Evolutionary conservation across 177 flowering plant species (phyloP).

Genomic region (Tripterygium wilfordii): DNA sequence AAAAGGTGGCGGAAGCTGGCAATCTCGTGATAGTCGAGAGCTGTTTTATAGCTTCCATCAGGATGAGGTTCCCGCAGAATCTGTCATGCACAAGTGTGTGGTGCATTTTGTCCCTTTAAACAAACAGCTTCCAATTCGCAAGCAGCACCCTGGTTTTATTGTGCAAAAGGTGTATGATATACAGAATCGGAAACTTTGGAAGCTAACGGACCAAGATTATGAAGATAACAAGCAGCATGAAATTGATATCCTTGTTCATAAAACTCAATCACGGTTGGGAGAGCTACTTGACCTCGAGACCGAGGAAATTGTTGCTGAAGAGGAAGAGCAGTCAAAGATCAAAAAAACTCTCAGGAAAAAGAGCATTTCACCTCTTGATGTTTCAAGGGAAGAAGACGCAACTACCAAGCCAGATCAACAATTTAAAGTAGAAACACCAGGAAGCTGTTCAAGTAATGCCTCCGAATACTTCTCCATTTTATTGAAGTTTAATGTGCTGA

Average conservation of each 20-base stretch:
- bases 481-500: constrained; percentile 47
- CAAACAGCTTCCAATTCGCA: constrained; percentile 77
- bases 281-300: constrained; percentile 75
- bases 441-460: constrained; percentile 45
- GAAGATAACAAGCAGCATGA: constrained; percentile 82
- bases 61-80: constrained; percentile 94
- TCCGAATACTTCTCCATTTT: constrained; percentile 55
- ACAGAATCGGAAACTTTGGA: constrained; percentile 63
- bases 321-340: constrained; percentile 45
- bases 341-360: constrained; percentile 48
- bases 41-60: constrained; percentile 94
- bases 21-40: constrained; percentile 73
- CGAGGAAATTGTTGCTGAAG: constrained; percentile 45
- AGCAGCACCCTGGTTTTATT: constrained; percentile 85
- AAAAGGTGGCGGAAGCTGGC: constrained; percentile 82
- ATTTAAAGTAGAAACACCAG: constrained; percentile 67
- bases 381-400: constrained; percentile 60
- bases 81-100: constrained; percentile 97
- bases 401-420: constrained; percentile 31
- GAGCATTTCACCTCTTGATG: constrained; percentile 68
- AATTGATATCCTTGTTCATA: constrained; percentile 84
- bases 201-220: constrained; percentile 87
- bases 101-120: constrained; percentile 85
- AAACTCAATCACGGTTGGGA: constrained; percentile 61
- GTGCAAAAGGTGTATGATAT: constrained; percentile 93